These are phyloP conservation scores for Phytophthora fragariaefolia DNA, from an alignment of 352 stramenopile genomes.

Conservation along the genomic window DNA sequence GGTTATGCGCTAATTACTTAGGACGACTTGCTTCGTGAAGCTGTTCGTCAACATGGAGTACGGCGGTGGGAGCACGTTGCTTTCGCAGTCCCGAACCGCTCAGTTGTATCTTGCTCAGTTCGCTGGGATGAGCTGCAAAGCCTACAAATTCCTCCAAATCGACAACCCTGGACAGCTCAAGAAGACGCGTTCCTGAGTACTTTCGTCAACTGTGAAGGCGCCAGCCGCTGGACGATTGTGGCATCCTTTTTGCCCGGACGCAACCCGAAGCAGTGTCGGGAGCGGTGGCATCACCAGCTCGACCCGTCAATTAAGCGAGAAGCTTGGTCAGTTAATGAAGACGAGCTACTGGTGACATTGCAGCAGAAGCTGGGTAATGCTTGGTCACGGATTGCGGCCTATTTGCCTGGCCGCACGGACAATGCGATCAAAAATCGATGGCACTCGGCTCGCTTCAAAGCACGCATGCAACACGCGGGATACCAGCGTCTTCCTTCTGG, in stretches of 20 bases:
- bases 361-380: conserved; percentile 48
- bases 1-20: too few species aligned
- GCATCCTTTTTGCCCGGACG: conserved; percentile 63
- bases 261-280: conserved; percentile 77
- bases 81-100: conserved; percentile 6
- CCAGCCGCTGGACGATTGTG: conserved; percentile 61
- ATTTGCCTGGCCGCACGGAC: conserved; percentile 54
- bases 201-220: conserved; percentile 50
- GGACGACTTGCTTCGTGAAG: conserved; percentile 29
- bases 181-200: conserved; percentile 57
- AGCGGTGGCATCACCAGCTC: conserved; percentile 52
- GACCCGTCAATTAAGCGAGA: conserved; percentile 50
- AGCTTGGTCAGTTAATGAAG: conserved; percentile 46
- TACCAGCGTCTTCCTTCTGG: background rate
- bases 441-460: conserved; percentile 29
- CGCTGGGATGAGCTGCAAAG: conserved; percentile 49
- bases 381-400: conserved; percentile 56
- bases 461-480: background rate
- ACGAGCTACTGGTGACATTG: conserved; percentile 36
- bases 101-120: conserved; percentile 25
- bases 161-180: conserved; percentile 40
- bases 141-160: background rate
- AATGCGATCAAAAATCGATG: conserved; percentile 67
- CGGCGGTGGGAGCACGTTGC: conserved; percentile 33
- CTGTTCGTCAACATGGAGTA: conserved; percentile 15